Evolutionary conservation across 2,329 filamentous ascomycete species (phyloP).

Genomic region (Elsinoe batatas): DNA sequence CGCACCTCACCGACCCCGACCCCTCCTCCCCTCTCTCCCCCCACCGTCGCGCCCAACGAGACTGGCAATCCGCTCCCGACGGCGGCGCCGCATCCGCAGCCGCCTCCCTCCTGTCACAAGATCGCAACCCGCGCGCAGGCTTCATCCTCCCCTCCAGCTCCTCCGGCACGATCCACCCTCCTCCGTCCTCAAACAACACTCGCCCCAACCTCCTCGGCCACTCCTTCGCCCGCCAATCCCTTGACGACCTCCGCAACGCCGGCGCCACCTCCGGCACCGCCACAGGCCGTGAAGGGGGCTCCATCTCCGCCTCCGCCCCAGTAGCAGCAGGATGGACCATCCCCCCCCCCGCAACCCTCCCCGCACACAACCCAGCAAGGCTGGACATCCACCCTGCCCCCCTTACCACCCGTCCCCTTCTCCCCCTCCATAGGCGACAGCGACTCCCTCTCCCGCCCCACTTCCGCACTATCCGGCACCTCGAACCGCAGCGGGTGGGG

Average conservation of each 20-base stretch:
- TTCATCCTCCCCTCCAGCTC: slow-evolving; percentile 12
- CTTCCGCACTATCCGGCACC: background rate
- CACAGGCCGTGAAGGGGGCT: background rate
- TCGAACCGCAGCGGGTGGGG: background rate
- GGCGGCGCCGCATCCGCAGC: slow-evolving; percentile 17
- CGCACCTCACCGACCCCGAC: background rate
- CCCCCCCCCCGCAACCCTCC: background rate
- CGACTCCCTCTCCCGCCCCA: background rate
- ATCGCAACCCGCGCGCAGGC: slow-evolving; percentile 8
- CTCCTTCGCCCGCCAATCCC: background rate
- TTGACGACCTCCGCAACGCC: slow-evolving; percentile 9
- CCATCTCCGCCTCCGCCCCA: background rate
- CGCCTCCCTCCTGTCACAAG: slow-evolving; percentile 13
- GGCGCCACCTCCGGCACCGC: background rate
- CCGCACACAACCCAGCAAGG: background rate
- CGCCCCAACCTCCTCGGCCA: slow-evolving; percentile 7
- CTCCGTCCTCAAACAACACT: background rate
- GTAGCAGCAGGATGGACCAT: slow-evolving; percentile 2
- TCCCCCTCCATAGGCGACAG: background rate
- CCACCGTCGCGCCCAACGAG: slow-evolving; percentile 7
- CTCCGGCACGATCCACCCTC: background rate
- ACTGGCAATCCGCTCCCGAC: slow-evolving; percentile 16
- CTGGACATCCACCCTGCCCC: background rate
- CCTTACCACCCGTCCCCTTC: background rate
- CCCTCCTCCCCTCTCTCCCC: slow-evolving; percentile 7